Evolutionary conservation across 352 stramenopile genomes (phyloP).

Genomic region (Globisporangium viniferum): DNA sequence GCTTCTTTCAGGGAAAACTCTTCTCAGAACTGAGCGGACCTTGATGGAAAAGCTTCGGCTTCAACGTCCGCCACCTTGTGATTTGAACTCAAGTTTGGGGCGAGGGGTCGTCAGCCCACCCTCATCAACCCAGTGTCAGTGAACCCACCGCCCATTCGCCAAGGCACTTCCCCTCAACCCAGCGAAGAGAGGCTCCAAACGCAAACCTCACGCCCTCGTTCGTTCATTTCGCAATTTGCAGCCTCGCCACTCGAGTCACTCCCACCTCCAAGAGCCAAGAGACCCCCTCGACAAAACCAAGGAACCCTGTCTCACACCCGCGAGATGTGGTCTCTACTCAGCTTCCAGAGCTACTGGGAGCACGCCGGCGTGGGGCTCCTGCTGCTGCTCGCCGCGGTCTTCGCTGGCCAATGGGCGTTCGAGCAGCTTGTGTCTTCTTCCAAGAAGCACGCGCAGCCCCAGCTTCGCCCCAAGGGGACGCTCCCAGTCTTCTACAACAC

Average conservation of each 20-base stretch:
- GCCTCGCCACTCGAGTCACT: not conserved
- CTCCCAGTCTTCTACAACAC: conserved; percentile 1
- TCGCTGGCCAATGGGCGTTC: not conserved
- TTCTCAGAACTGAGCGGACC: not conserved
- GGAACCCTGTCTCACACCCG: not conserved
- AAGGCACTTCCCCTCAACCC: not conserved
- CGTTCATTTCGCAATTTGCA: not conserved
- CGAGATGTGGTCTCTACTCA: not conserved
- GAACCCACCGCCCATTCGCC: no score
- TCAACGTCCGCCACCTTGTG: not conserved
- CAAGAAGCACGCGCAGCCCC: not conserved
- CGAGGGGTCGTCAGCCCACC: not conserved
- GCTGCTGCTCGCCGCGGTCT: not conserved
- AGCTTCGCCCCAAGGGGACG: not conserved
- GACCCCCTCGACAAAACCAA: not conserved
- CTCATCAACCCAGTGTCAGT: not conserved
- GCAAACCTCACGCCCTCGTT: not conserved
- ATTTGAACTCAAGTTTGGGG: no score
- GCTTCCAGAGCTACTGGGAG: not conserved
- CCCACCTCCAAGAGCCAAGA: no score
- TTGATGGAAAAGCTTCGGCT: not conserved
- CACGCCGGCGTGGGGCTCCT: not conserved
- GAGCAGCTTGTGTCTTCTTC: not conserved
- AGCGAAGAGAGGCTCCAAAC: no score
- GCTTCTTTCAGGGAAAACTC: not conserved